Evolutionary conservation across 306 rosid species (phyloP), one percentile per base, ranked within the genome.

Genomic region (Dalbergia cochinchinensis): DNA sequence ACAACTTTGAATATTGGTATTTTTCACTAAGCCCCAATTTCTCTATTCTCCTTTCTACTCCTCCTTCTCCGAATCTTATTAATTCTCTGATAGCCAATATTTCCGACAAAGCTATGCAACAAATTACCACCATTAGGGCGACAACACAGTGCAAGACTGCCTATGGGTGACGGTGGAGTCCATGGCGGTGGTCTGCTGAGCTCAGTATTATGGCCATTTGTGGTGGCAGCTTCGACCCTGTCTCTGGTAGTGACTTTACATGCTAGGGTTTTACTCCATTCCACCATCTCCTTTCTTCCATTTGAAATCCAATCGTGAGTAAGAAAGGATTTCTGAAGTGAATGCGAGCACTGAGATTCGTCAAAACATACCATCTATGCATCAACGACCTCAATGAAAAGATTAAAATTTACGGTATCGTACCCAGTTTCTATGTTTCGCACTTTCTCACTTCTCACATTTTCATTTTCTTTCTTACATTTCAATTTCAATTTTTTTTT

Each of bases 381-480:
- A 93, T 96, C 87, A 91, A 93, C 91, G 93, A 96, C 59, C 92
- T 96, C 62, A 91, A 91, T 71, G 98, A 96, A 86, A 96, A 96
- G 91, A 96, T 91, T 73, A 96, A 96, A 88, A 90, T 93, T 45
- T 97, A 96, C 0, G 96, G 97, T 92, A 70, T 33, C 12, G 37
- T 16, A 0, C 42, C 19, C 31, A 9, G 1, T 44, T 20, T 61
- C 31, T n/a, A 4, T 7, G 7, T 12, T 41, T 55, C 12, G 14
- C 18, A 11, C 19, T 13, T 18, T 51, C 18, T 11, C n/a, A n/a
- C n/a, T 47, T 47, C 53, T 2, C 53, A 13, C 53, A 47, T 47
- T 47, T 47, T 14, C 53, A 11, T 26, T 26, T 4, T 15, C 37
- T 31, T 69, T 37, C 5, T 35, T 12, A 22, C 0, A 70, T 5